phyloP scores from a whole-genome alignment of 768 basidiomycete species.

The Mycena metata region DNA sequence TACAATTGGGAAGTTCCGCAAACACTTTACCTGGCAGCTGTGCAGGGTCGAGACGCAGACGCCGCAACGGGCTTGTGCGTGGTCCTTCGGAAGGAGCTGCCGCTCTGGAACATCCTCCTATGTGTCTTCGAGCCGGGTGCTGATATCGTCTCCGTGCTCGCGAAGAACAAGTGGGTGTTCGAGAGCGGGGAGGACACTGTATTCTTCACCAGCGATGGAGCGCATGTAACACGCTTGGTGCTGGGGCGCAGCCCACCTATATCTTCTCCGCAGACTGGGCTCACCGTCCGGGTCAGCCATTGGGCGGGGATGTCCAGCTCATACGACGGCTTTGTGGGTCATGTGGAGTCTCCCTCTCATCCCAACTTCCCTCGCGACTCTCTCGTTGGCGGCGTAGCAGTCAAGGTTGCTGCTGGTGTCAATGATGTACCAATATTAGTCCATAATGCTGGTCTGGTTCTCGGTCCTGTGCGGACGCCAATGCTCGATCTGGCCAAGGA shows the following conservation, averaged over 20 bases:
- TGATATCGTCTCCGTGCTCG: conserved; percentile 4
- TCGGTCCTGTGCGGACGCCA: too few species aligned
- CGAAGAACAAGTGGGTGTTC: not conserved
- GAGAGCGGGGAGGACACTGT: conserved; percentile 9
- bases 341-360: not conserved
- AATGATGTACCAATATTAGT: too few species aligned
- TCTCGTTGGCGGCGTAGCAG: not conserved
- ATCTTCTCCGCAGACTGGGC: not conserved
- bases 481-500: not conserved
- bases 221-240: not conserved
- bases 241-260: not conserved
- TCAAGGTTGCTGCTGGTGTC: too few species aligned
- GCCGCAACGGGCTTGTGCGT: conserved; percentile 10
- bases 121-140: conserved; percentile 1
- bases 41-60: conserved; percentile 19
- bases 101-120: conserved; percentile 18
- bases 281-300: not conserved
- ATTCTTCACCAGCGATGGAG: not conserved
- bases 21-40: not conserved
- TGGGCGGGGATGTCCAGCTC: not conserved
- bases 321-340: conserved; percentile 1
- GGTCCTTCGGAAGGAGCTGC: not conserved
- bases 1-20: not conserved
- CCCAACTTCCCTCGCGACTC: not conserved
- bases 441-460: too few species aligned